These are phyloP conservation scores for Hawksworthiomyces lignivorus DNA, from an alignment of 2,329 filamentous ascomycete species.

Conservation along the genomic window DNA sequence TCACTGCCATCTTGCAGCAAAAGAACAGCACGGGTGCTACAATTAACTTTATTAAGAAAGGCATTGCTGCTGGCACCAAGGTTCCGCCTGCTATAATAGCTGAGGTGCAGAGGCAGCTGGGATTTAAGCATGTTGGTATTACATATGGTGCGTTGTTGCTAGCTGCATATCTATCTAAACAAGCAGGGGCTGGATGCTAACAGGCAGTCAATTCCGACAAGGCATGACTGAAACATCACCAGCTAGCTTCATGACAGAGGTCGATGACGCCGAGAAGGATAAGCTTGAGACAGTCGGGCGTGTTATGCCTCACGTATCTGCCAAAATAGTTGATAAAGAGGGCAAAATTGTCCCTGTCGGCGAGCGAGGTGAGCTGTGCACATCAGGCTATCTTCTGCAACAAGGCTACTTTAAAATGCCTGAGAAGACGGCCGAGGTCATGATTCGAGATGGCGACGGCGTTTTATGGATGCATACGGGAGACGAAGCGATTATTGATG, in stretches of 20 bases:
- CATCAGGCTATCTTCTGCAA: constrained; percentile 70
- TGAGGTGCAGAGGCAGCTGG: constrained; percentile 59
- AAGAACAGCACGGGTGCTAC: not conserved
- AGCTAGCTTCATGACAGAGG: constrained; percentile 74
- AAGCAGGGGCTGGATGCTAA: no score
- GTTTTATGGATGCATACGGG: constrained; percentile 59
- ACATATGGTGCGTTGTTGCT: constrained; percentile 40
- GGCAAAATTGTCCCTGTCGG: constrained; percentile 62
- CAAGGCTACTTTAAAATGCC: constrained; percentile 62
- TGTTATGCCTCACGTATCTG: constrained; percentile 65
- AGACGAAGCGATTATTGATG: constrained; percentile 62
- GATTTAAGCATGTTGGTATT: constrained; percentile 65
- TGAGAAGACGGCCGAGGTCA: constrained; percentile 60
- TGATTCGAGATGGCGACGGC: constrained; percentile 44
- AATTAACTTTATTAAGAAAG: constrained; percentile 49
- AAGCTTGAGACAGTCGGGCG: constrained; percentile 67
- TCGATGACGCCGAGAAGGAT: constrained; percentile 59
- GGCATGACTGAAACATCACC: constrained; percentile 70
- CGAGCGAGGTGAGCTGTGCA: constrained; percentile 64
- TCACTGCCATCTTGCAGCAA: constrained; percentile 25
- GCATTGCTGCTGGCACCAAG: constrained; percentile 71
- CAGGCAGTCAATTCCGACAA: no score
- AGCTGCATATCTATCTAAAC: no score
- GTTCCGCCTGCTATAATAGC: constrained; percentile 71
- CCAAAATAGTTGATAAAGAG: constrained; percentile 67